Evolutionary conservation across 306 rosid genomes (phyloP).

Genomic region (Arachis stenosperma): DNA sequence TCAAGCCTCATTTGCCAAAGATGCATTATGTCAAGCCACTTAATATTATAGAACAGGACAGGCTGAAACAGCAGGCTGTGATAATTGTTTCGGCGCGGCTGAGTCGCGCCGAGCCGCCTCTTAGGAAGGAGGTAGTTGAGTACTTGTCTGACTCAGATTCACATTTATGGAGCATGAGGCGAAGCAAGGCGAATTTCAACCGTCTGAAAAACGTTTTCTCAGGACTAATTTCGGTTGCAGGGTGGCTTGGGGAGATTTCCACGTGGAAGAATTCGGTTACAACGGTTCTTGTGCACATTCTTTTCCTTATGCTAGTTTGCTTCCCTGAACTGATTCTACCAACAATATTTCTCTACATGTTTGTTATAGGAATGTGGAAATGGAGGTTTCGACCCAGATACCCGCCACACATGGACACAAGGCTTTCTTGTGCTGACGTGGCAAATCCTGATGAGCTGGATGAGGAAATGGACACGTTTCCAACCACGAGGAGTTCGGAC

Average conservation of each 20-base stretch:
- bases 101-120: constrained; percentile 84
- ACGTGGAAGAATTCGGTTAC: constrained; percentile 72
- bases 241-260: constrained; percentile 82
- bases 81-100: constrained; percentile 74
- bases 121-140: constrained; percentile 76
- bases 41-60: constrained; percentile 71
- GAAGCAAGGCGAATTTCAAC: constrained; percentile 93
- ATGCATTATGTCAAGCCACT: constrained; percentile 87
- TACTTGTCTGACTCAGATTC: constrained; percentile 86
- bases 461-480: constrained; percentile 86
- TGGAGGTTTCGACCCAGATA: constrained; percentile 66
- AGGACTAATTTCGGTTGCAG: constrained; percentile 53
- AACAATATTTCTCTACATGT: constrained; percentile 87
- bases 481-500: constrained; percentile 59
- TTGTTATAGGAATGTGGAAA: constrained; percentile 84
- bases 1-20: constrained; percentile 83
- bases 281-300: constrained; percentile 79
- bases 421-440: constrained; percentile 67
- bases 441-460: constrained; percentile 76
- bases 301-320: constrained; percentile 76
- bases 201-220: constrained; percentile 62
- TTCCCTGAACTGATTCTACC: constrained; percentile 87
- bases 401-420: constrained; percentile 91
- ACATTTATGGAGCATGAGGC: constrained; percentile 93
- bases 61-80: constrained; percentile 69